These are phyloP conservation scores for Tephrocybe rancida DNA, from an alignment of 768 basidiomycete genomes.

Conservation along the genomic window DNA sequence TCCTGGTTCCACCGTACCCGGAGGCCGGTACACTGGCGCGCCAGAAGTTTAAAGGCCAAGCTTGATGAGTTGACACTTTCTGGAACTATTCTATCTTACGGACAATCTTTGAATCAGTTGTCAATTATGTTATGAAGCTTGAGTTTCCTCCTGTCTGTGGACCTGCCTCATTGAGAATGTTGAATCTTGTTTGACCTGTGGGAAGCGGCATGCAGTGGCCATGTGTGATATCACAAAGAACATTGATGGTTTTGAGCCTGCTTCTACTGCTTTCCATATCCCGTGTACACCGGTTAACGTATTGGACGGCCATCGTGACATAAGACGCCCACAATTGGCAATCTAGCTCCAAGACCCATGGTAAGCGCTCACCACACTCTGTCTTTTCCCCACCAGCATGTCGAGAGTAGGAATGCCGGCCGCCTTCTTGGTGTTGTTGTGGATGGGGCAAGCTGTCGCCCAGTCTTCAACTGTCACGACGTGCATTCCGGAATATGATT, in stretches of 20 bases:
- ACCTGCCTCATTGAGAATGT: neutral
- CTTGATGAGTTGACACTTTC: neutral
- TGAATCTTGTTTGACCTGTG: neutral
- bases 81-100: neutral
- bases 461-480: slow-evolving; percentile 39
- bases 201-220: neutral
- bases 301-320: neutral
- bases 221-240: neutral
- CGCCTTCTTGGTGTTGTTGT: slow-evolving; percentile 1
- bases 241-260: neutral
- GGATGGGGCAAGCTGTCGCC: slow-evolving; percentile 11
- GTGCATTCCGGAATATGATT: slow-evolving; percentile 36
- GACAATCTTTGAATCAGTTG: slow-evolving; percentile 3
- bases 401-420: neutral
- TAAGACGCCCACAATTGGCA: neutral
- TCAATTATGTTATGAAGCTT: neutral
- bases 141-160: neutral
- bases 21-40: slow-evolving; percentile 31
- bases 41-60: slow-evolving; percentile 25
- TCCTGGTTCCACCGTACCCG: slow-evolving; percentile 1
- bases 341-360: neutral
- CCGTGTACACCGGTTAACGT: neutral
- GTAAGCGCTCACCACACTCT: neutral
- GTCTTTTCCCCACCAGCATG: slow-evolving; percentile 4
- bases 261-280: neutral